phyloP scores from a whole-genome alignment of 1,284 basidiomycete genomes.

The Irpex sp. region DNA sequence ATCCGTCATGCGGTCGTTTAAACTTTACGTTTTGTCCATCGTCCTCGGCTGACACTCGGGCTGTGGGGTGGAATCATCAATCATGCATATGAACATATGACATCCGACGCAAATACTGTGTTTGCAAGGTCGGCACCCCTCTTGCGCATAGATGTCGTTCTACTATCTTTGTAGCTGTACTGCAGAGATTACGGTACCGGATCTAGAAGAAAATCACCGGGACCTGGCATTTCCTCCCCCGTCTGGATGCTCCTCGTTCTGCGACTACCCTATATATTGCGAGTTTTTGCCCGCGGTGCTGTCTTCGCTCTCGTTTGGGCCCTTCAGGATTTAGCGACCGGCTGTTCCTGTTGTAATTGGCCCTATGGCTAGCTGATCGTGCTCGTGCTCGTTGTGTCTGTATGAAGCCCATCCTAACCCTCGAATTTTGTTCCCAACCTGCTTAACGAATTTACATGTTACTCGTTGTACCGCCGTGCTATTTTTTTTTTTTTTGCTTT shows the following conservation, averaged over 20 bases:
- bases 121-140: not conserved
- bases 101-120: not conserved
- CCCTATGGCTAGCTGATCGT: not conserved
- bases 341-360: not conserved
- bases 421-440: not conserved
- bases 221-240: not conserved
- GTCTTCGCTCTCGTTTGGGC: not conserved
- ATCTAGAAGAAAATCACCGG: no score
- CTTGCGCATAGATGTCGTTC: not conserved
- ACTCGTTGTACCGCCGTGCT: not conserved
- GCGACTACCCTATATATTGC: constrained; percentile 3
- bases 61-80: not conserved
- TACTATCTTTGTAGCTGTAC: not conserved
- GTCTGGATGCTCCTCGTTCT: not conserved
- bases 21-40: not conserved
- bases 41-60: not conserved
- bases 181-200: no score
- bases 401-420: not conserved
- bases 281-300: not conserved
- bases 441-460: not conserved
- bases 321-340: not conserved
- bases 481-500: not conserved
- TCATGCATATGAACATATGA: not conserved
- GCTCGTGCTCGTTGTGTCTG: not conserved
- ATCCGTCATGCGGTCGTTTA: not conserved